Percentiles rank a stretch among this genome's conserved stretches.
phyloP scores from a whole-genome alignment of 495 filamentous ascomycete genomes.

The Podospora pseudopauciseta region DNA sequence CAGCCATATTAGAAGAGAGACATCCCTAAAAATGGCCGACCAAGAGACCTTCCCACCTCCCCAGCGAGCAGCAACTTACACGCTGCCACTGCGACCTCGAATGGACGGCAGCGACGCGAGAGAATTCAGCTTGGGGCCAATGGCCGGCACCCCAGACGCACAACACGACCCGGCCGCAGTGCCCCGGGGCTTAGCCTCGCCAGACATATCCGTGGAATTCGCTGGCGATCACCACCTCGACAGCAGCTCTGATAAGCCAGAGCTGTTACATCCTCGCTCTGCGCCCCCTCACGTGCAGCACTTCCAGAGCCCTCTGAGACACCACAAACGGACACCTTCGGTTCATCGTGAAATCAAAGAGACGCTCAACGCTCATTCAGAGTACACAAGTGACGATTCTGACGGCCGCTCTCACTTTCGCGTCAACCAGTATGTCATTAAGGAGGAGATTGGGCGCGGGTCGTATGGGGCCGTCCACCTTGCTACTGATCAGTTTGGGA shows the following conservation, averaged over 20 bases:
- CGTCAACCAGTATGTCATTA: slow-evolving; percentile 93
- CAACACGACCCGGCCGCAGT: slow-evolving; percentile 12
- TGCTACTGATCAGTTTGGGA: slow-evolving; percentile 83
- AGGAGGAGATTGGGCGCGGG: slow-evolving; percentile 91
- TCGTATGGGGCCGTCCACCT: slow-evolving; percentile 95
- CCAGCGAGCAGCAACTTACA: slow-evolving; percentile 10
- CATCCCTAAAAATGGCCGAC: slow-evolving; percentile 6
- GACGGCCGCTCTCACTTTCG: slow-evolving; percentile 70
- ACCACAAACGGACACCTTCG: slow-evolving; percentile 70
- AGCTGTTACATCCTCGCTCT: slow-evolving; percentile 31
- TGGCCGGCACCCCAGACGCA: slow-evolving; percentile 12
- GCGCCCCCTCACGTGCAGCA: slow-evolving; percentile 37
- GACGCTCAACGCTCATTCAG: slow-evolving; percentile 84
- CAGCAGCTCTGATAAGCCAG: slow-evolving; percentile 10
- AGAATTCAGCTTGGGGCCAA: slow-evolving; percentile 6
- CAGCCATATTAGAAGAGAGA: neutral
- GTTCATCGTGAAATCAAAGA: slow-evolving; percentile 76
- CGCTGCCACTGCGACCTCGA: slow-evolving; percentile 23
- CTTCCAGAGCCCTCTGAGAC: slow-evolving; percentile 65
- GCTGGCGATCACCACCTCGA: slow-evolving; percentile 24
- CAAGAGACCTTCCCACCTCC: slow-evolving; percentile 4
- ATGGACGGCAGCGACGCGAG: neutral
- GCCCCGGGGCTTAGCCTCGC: slow-evolving; percentile 33
- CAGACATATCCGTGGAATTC: slow-evolving; percentile 41
- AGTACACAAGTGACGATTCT: slow-evolving; percentile 81